phyloP scores from a whole-genome alignment of 139 green algal species.

The Pseudopediastrum boryanum region DNA sequence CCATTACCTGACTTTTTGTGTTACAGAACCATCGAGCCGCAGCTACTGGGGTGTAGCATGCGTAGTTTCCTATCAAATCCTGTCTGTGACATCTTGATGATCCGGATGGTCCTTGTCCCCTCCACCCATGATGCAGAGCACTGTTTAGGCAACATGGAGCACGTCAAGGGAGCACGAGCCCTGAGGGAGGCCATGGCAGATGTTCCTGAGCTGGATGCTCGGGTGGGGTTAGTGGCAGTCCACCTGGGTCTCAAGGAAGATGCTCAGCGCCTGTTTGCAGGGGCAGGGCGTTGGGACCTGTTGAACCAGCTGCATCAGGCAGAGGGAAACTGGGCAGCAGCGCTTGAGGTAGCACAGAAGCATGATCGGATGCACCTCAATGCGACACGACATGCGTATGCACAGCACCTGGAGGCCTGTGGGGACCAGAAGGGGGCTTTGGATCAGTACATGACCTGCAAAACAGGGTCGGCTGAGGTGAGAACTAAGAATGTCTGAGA shows the following conservation, averaged over 20 bases:
- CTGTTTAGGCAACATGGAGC: slow-evolving; percentile 83
- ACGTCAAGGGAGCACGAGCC: slow-evolving; percentile 58
- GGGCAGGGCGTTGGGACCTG: slow-evolving; percentile 64
- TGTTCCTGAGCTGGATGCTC: slow-evolving; percentile 71
- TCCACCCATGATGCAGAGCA: slow-evolving; percentile 58
- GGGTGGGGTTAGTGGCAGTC: slow-evolving; percentile 70
- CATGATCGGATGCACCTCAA: slow-evolving; percentile 78
- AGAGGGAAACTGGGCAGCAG: slow-evolving; percentile 73
- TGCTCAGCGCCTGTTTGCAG: slow-evolving; percentile 52
- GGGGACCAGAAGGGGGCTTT: slow-evolving; percentile 62
- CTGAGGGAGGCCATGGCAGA: slow-evolving; percentile 56
- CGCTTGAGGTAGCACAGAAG: slow-evolving; percentile 71
- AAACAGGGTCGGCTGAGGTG: slow-evolving; percentile 41
- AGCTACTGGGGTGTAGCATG: too few relatives aligned
- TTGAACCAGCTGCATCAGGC: slow-evolving; percentile 71
- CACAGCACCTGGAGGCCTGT: slow-evolving; percentile 52
- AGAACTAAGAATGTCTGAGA: neutral
- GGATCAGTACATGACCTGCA: slow-evolving; percentile 63
- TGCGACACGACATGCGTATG: slow-evolving; percentile 69
- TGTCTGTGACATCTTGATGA: neutral
- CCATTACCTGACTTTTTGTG: too few relatives aligned
- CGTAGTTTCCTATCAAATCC: too few relatives aligned
- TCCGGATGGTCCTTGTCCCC: neutral
- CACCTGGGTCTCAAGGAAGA: slow-evolving; percentile 78
- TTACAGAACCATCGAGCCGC: too few relatives aligned